Percentiles rank a stretch among this genome's conserved stretches.
Conservation (phyloP, 345 rosid species). For the Microcos paniculata region DNA sequence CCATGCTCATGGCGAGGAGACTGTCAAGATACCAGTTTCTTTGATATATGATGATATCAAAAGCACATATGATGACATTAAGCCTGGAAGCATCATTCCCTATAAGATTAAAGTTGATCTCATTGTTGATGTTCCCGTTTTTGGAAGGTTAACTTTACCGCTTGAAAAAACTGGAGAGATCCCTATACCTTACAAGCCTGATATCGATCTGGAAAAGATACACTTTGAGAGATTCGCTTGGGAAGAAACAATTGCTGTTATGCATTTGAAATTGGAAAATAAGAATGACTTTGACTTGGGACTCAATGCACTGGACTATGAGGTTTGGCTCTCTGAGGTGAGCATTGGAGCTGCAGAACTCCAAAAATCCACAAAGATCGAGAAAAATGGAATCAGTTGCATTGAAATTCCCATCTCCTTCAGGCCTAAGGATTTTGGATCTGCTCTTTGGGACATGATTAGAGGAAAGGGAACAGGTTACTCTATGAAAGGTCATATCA, state of each 20-base stretch:
- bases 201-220: constrained; percentile 80
- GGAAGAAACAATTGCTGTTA: constrained; percentile 85
- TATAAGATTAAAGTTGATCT: constrained; percentile 85
- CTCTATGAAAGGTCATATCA: constrained; percentile 75
- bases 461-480: constrained; percentile 94
- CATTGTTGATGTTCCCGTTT: constrained; percentile 78
- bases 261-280: constrained; percentile 82
- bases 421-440: constrained; percentile 94
- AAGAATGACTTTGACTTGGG: constrained; percentile 89
- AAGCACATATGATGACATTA: constrained; percentile 68
- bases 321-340: constrained; percentile 69
- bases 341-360: constrained; percentile 83
- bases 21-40: constrained; percentile 78
- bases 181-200: constrained; percentile 94
- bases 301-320: constrained; percentile 77
- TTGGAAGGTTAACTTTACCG: constrained; percentile 87
- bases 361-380: constrained; percentile 54
- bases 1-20: constrained; percentile 89
- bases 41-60: constrained; percentile 86
- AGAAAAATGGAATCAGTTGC: constrained; percentile 59
- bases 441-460: constrained; percentile 98
- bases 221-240: constrained; percentile 72
- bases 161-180: constrained; percentile 95
- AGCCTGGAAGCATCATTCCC: constrained; percentile 90
- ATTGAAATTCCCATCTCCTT: constrained; percentile 83